phyloP scores from a whole-genome alignment of 169 alveolate species.

The Plasmodium coatneyi region DNA sequence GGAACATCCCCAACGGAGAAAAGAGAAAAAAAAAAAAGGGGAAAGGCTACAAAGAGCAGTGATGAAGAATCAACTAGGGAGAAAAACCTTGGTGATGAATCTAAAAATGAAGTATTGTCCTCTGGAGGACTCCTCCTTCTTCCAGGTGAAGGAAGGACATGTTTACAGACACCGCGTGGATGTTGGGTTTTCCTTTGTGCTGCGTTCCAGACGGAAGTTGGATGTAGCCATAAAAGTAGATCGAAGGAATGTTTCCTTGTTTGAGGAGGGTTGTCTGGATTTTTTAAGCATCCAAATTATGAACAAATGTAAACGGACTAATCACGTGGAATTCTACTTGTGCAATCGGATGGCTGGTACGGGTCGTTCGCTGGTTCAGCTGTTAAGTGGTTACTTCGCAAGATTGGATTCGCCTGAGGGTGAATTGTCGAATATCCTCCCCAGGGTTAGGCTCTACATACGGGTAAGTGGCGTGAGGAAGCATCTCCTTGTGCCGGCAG shows the following conservation, averaged over 20 bases:
- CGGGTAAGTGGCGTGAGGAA: background rate
- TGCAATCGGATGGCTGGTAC: background rate
- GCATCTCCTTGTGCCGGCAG: background rate
- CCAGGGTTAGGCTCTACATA: constrained; percentile 30
- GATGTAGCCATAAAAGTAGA: constrained; percentile 18
- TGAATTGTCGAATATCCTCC: constrained; percentile 24
- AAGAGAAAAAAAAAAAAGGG: background rate
- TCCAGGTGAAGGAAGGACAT: constrained; percentile 12
- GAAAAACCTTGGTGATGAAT: background rate
- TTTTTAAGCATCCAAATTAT: constrained; percentile 16
- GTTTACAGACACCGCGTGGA: constrained; percentile 32
- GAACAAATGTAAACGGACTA: constrained; percentile 30
- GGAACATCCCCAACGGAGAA: background rate
- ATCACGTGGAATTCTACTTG: background rate
- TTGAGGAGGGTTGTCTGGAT: constrained; percentile 7
- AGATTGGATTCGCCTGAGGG: background rate
- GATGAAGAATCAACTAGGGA: background rate
- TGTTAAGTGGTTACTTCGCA: constrained; percentile 10
- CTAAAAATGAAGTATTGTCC: background rate
- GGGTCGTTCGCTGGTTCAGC: background rate
- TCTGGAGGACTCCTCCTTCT: constrained; percentile 4
- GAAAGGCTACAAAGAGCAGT: background rate
- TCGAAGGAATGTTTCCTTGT: constrained; percentile 11
- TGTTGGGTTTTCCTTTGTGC: constrained; percentile 14
- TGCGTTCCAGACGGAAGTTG: constrained; percentile 4